phyloP scores from a whole-genome alignment of 441 rosid species.

The Viola pubescens region DNA sequence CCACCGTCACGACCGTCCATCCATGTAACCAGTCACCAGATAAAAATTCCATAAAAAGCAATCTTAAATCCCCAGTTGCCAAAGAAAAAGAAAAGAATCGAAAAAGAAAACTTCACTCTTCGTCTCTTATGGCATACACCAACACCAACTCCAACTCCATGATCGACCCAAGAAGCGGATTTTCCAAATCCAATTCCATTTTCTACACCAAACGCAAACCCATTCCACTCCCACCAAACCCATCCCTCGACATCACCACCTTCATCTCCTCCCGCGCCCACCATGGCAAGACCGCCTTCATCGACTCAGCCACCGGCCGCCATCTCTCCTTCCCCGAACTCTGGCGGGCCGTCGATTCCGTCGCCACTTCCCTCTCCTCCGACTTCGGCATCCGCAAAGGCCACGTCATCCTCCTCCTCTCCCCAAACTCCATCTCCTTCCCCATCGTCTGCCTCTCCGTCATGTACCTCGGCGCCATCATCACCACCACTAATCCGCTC shows the following conservation, averaged over 20 bases:
- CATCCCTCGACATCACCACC: conserved; percentile 56
- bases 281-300: conserved; percentile 66
- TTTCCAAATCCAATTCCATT: conserved; percentile 39
- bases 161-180: conserved; percentile 47
- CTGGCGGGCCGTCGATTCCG: conserved; percentile 72
- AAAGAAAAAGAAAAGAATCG: too few species aligned
- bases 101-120: not conserved
- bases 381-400: conserved; percentile 70
- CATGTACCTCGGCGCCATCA: conserved; percentile 80
- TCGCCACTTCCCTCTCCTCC: conserved; percentile 40
- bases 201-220: conserved; percentile 74
- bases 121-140: not conserved
- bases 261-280: conserved; percentile 75
- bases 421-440: conserved; percentile 71
- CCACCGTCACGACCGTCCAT: too few species aligned
- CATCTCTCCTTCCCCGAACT: conserved; percentile 58
- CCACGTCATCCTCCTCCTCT: conserved; percentile 66
- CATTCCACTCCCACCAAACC: conserved; percentile 47
- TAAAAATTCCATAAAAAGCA: too few species aligned
- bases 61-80: too few species aligned
- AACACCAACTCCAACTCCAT: not conserved
- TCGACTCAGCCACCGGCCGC: conserved; percentile 65
- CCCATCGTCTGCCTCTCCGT: conserved; percentile 73
- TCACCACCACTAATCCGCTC: conserved; percentile 88
- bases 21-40: too few species aligned